Percentiles rank a stretch among this genome's conserved stretches.
phyloP scores from a whole-genome alignment of 352 stramenopile species.

The Globisporangium cylindrosporum region DNA sequence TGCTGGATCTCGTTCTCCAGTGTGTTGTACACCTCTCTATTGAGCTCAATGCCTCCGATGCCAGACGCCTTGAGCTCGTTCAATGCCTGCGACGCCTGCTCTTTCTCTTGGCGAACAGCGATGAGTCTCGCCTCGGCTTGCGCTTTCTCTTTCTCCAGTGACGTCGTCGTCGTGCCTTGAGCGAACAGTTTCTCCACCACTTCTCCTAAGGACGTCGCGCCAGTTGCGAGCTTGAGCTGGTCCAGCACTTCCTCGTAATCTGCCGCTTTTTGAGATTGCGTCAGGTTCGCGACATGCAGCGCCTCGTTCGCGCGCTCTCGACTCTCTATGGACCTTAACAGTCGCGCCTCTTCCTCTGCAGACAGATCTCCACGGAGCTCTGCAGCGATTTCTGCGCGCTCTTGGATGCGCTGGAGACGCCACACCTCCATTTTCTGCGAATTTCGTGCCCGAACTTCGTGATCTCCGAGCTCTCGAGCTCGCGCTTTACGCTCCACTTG shows the following conservation, averaged over 20 bases:
- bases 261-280: conserved; percentile 64
- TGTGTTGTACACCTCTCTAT: conserved; percentile 79
- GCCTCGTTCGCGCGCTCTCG: conserved; percentile 63
- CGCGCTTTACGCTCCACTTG: conserved; percentile 63
- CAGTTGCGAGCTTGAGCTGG: conserved; percentile 68
- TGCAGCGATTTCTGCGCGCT: conserved; percentile 73
- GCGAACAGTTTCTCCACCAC: conserved; percentile 74
- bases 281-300: conserved; percentile 57
- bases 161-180: conserved; percentile 50
- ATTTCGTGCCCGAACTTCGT: conserved; percentile 76
- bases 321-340: conserved; percentile 62
- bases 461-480: conserved; percentile 64
- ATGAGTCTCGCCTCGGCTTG: conserved; percentile 55
- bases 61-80: conserved; percentile 82
- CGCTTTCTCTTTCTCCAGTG: conserved; percentile 75
- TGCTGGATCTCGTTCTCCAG: conserved; percentile 76
- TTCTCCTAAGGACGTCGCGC: conserved; percentile 43
- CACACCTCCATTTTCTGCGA: conserved; percentile 82
- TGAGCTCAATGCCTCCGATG: conserved; percentile 73
- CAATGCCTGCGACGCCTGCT: conserved; percentile 48
- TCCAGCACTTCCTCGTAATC: conserved; percentile 65
- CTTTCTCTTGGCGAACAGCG: conserved; percentile 57
- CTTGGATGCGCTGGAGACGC: conserved; percentile 63
- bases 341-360: conserved; percentile 50
- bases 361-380: conserved; percentile 74